Evolutionary conservation across 495 filamentous ascomycete species (phyloP), one percentile per base, ranked within the genome.

Genomic region (Penicillium mononematosum): DNA sequence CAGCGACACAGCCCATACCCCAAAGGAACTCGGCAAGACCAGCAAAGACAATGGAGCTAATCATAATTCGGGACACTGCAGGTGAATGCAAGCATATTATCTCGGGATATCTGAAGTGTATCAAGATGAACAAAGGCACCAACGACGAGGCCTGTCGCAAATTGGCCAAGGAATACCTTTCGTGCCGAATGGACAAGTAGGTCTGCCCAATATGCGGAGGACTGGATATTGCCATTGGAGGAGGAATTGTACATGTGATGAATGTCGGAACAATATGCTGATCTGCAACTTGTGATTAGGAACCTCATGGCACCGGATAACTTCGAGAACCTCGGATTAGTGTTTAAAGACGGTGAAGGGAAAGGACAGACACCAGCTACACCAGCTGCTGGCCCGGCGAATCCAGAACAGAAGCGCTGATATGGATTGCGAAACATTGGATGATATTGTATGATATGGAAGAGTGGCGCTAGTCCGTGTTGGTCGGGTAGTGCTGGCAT

Each of bases 241-340:
- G 36, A 20, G 25, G 20, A 38, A 29, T 20, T 19, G 20, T 12
- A 11, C 2, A 3, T 3, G 4, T 43, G 36, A 5, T 7, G 39
- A 11, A 50, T 44, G 24, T 8, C 19, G 5, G 29, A 25, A 53
- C 10, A 22, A 22, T 29, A n/a, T 52, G 11, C 58, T 60, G 46
- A 65, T 46, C 36, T 24, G 44, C 20, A 12, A 14, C 38, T 2
- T 31, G 14, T 62, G 17, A 29, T 10, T 41, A 96, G 92, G 65
- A 96, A 96, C 67, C 78, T 98, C 32, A 98, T 98, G 94, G 91
- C 91, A 19, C 89, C 83, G 50, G 94, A 98, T 65, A 86, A 93
- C 52, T 90, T 97, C 66, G 88, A 88, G 73, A 98, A 98, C 61
- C 77, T 98, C 24, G 94, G 94, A 1, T 92, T 95, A 56, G 74